phyloP scores from a whole-genome alignment of 352 stramenopile species.

The Globisporangium ultimum region DNA sequence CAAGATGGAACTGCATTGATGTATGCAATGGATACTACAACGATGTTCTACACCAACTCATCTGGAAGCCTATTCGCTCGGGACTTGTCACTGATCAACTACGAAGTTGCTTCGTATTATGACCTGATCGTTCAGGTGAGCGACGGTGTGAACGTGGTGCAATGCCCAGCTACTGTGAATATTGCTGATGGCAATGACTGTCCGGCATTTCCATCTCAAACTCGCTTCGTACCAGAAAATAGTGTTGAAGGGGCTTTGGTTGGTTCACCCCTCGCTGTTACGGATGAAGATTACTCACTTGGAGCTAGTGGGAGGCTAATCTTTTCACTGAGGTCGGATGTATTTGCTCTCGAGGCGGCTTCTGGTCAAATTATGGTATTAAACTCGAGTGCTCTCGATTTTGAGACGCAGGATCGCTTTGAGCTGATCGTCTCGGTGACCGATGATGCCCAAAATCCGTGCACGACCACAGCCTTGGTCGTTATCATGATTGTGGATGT shows the following conservation, averaged over 20 bases:
- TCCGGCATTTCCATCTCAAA: conserved; percentile 25
- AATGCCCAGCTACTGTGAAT: conserved; percentile 26
- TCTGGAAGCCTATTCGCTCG: conserved; percentile 6
- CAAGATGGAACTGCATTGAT: not conserved
- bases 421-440: conserved; percentile 3
- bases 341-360: conserved; percentile 3
- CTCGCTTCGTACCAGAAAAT: conserved; percentile 38
- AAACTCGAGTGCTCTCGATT: conserved; percentile 4
- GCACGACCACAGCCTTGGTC: conserved; percentile 1
- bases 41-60: conserved; percentile 5
- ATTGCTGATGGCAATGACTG: conserved; percentile 54
- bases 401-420: conserved; percentile 6
- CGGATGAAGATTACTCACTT: conserved; percentile 11
- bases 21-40: conserved; percentile 1
- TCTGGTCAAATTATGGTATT: conserved; percentile 4
- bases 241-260: conserved; percentile 23
- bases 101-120: conserved; percentile 17
- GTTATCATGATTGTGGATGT: conserved; percentile 26
- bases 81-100: conserved; percentile 23
- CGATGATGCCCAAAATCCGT: conserved; percentile 5
- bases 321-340: conserved; percentile 1
- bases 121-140: conserved; percentile 13
- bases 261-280: conserved; percentile 7
- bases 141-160: conserved; percentile 19
- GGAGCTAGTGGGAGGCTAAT: not conserved